phyloP scores from a whole-genome alignment of 2,329 filamentous ascomycete genomes.

The Colletotrichum endophyticum region DNA sequence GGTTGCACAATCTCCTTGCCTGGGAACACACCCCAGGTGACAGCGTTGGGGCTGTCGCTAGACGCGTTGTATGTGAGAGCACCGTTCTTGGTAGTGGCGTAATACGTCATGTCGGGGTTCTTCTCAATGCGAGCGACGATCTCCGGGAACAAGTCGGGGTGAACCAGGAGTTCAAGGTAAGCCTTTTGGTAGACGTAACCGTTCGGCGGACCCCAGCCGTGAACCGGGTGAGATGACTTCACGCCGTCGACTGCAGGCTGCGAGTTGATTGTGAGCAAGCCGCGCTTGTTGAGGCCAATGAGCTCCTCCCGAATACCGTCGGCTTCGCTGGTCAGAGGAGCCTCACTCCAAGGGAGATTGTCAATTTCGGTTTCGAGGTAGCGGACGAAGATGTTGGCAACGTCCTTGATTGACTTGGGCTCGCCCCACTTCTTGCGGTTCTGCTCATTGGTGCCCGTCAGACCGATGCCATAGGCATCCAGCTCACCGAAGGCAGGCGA shows the following conservation, averaged over 20 bases:
- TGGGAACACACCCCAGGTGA: constrained; percentile 99
- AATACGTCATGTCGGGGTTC: constrained; percentile 87
- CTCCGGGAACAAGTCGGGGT: constrained; percentile 78
- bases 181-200: constrained; percentile 99
- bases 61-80: constrained; percentile 81
- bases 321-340: constrained; percentile 82
- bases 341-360: constrained; percentile 92
- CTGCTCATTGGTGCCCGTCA: constrained; percentile 94
- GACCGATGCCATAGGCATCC: constrained; percentile 90
- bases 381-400: constrained; percentile 82
- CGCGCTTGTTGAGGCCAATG: constrained; percentile 81
- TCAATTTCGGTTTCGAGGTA: constrained; percentile 85
- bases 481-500: constrained; percentile 96
- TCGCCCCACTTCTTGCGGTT: constrained; percentile 96
- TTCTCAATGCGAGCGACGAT: constrained; percentile 79
- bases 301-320: constrained; percentile 78
- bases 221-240: constrained; percentile 83
- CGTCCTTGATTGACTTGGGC: constrained; percentile 78
- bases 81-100: constrained; percentile 86
- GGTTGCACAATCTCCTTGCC: constrained; percentile 99
- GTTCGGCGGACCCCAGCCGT: constrained; percentile 94
- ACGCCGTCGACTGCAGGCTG: constrained; percentile 93
- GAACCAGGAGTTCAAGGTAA: constrained; percentile 90
- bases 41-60: constrained; percentile 90
- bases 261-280: constrained; percentile 94